These are phyloP conservation scores for Picochlorum sp. DNA, from an alignment of 139 green algal genomes.

Conservation along the genomic window DNA sequence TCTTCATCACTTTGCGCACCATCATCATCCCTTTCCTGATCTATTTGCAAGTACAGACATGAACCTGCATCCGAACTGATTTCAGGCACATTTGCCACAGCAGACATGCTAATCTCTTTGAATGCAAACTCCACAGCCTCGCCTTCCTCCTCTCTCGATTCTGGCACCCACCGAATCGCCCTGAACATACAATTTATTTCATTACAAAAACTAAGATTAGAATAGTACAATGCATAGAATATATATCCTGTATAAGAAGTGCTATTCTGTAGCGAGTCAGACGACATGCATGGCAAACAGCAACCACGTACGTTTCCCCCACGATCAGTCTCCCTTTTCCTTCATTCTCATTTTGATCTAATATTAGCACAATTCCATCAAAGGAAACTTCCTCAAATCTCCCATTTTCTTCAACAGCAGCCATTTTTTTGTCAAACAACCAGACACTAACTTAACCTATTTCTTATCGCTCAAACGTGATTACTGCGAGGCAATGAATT, in stretches of 20 bases:
- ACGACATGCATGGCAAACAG: neutral
- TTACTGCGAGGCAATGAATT: neutral
- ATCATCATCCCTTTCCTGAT: neutral
- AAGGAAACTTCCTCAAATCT: constrained; percentile 17
- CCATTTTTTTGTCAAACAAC: neutral
- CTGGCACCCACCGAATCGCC: neutral
- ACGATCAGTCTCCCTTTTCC: constrained; percentile 13
- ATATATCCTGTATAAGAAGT: neutral
- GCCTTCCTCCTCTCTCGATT: neutral
- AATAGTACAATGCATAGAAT: too few species aligned
- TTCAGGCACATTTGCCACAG: constrained; percentile 3
- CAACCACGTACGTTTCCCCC: constrained; percentile 5
- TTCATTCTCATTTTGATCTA: neutral
- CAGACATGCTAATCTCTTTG: constrained; percentile 17
- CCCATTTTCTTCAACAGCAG: neutral
- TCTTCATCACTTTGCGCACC: neutral
- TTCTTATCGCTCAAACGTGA: neutral
- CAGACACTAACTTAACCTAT: constrained; percentile 4
- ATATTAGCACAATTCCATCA: constrained; percentile 12
- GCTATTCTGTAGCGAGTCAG: neutral
- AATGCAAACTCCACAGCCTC: constrained; percentile 1
- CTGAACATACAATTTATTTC: too few species aligned
- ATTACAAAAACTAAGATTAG: too few species aligned
- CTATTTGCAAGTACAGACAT: constrained; percentile 21
- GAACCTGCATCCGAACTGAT: neutral